Base-by-base conservation (phyloP, 768 basidiomycete species). In the Artomyces pyxidatus region DNA sequence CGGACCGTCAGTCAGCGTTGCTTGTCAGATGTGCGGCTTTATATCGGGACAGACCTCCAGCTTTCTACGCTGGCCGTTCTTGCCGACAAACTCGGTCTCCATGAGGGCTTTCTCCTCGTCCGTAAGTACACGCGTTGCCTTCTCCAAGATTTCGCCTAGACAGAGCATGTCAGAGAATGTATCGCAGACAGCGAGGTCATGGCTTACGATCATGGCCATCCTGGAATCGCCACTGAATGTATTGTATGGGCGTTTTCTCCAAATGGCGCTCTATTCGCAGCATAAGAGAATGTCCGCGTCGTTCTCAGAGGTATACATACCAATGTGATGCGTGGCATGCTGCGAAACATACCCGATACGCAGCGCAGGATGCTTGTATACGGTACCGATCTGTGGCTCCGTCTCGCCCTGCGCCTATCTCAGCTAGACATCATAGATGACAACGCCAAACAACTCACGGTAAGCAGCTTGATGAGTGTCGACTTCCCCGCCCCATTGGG, bases 171-270 rank as follows among this genome's bases (percentile, higher is more conserved):
- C 32, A 49, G 48, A 37, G 43, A 35, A 52, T 42, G 16, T 17
- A 47, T 37, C 28, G 21, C 55, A 52, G 11, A 22, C n/a, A n/a
- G 12, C 39, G 28, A 54, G 45, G 48, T 37, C 56, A 16, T 48
- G 9, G 73, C 81, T 56, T 64, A 88, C 92, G 87, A 75, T 98
- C 94, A 67, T 95, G 88, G 42, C 94, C 95, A 66, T 96, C 94
- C 64, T 97, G 94, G 80, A 93, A 98, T 59, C 94, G 87, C 94
- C 94, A 98, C 70, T 96, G 92, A 59, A 97, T 96, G 63, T 98
- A 98, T 47, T 85, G 86, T 52, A 94, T 88, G 22, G 95, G 90
- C 4, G 93, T 95, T 72, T 98, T 96, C 68, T 95, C 92, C 38
- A 98, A 66, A 71, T 98, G 94, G 59, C 80, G 85, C 64, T 95